Percentiles rank a stretch among this genome's conserved stretches.
phyloP scores from a whole-genome alignment of 129 eudicot genomes.

The Flaveria bidentis region DNA sequence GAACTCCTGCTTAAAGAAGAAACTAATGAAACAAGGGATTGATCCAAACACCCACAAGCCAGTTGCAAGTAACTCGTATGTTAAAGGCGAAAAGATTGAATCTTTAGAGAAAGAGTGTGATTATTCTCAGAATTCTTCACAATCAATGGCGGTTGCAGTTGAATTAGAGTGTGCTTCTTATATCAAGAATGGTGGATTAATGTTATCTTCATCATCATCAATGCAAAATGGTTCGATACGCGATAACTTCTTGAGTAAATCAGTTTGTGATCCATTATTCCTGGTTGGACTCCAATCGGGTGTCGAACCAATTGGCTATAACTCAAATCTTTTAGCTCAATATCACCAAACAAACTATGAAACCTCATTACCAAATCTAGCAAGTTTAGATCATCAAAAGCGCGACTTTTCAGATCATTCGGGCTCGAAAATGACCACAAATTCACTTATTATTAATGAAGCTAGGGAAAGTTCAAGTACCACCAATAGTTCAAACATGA shows the following conservation, averaged over 20 bases:
- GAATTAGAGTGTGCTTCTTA: constrained; percentile 37
- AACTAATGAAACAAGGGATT: constrained; percentile 80
- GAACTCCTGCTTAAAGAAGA: constrained; percentile 93
- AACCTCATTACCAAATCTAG: constrained; percentile 54
- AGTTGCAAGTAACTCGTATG: constrained; percentile 26
- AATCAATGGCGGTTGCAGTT: constrained; percentile 30
- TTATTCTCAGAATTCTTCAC: constrained; percentile 12
- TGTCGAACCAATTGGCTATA: constrained; percentile 39
- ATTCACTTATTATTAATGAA: constrained; percentile 41
- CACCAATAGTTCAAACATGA: constrained; percentile 49
- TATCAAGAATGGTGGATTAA: constrained; percentile 31
- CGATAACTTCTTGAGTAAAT: constrained; percentile 31
- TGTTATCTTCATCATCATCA: constrained; percentile 33
- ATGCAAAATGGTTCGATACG: constrained; percentile 26
- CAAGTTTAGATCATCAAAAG: constrained; percentile 46
- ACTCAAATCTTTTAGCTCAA: constrained; percentile 45
- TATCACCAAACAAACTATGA: constrained; percentile 38
- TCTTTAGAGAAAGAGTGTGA: constrained; percentile 25
- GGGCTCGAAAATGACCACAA: constrained; percentile 42
- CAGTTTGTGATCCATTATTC: constrained; percentile 51
- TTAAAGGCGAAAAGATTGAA: constrained; percentile 33
- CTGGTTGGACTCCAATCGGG: constrained; percentile 46
- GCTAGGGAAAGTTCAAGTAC: constrained; percentile 54
- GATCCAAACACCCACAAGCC: constrained; percentile 96
- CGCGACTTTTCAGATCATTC: constrained; percentile 43